phyloP scores from a whole-genome alignment of 2,329 filamentous ascomycete genomes.

The Penicillium hesseltinei region DNA sequence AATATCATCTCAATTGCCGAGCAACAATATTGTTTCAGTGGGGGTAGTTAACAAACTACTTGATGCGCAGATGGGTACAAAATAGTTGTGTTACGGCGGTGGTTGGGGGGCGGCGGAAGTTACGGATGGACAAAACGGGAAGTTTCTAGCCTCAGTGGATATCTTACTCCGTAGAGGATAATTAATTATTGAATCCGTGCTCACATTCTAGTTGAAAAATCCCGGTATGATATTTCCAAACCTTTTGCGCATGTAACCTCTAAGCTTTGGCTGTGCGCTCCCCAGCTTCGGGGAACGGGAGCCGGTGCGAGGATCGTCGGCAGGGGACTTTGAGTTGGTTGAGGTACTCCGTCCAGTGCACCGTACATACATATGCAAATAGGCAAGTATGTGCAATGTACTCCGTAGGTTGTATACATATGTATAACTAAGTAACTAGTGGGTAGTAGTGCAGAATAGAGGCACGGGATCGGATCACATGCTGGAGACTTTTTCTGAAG shows the following conservation, averaged over 20 bases:
- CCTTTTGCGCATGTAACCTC: conserved; percentile 3
- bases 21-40: neutral
- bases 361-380: neutral
- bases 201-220: conserved; percentile 1
- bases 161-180: neutral
- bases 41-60: neutral
- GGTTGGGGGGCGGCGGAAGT: neutral
- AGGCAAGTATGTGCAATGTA: neutral
- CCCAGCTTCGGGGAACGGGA: conserved; percentile 7
- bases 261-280: conserved; percentile 2
- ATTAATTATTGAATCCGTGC: neutral
- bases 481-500: neutral
- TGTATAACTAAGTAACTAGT: neutral
- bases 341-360: neutral
- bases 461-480: neutral
- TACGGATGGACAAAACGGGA: neutral
- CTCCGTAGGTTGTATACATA: neutral
- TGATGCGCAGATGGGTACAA: neutral
- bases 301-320: conserved; percentile 6
- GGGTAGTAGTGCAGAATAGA: neutral
- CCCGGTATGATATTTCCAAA: neutral
- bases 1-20: neutral
- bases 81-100: neutral
- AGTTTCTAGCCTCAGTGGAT: neutral
- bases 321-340: neutral